These are phyloP conservation scores for Elsinoe necatrix DNA, from an alignment of 2,329 filamentous ascomycete species.

Conservation along the genomic window DNA sequence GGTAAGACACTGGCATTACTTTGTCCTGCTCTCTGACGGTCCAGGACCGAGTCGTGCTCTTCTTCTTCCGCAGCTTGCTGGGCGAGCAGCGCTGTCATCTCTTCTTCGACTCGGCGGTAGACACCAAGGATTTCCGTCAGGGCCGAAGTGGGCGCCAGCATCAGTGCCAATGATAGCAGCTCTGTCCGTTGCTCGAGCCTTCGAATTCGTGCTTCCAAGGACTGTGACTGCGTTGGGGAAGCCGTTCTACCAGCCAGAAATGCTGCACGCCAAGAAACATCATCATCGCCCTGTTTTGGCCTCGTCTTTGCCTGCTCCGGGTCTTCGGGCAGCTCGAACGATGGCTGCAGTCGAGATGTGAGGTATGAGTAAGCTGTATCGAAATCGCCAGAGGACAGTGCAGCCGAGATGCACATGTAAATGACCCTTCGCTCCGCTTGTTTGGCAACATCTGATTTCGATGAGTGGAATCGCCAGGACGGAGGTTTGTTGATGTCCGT, in stretches of 20 bases:
- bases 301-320: slow-evolving; percentile 4
- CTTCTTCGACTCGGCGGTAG: slow-evolving; percentile 70
- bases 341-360: slow-evolving; percentile 53
- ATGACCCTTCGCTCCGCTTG: slow-evolving; percentile 58
- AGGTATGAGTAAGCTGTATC: slow-evolving; percentile 83
- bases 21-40: slow-evolving; percentile 37
- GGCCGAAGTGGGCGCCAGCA: slow-evolving; percentile 60
- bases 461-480: slow-evolving; percentile 25
- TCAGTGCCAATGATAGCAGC: slow-evolving; percentile 64
- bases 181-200: slow-evolving; percentile 75
- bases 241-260: slow-evolving; percentile 66
- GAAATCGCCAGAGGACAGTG: slow-evolving; percentile 68
- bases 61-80: slow-evolving; percentile 60
- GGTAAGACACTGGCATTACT: slow-evolving; percentile 40
- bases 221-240: slow-evolving; percentile 35
- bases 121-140: slow-evolving; percentile 67
- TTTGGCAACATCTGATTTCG: slow-evolving; percentile 16
- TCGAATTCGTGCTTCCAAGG: slow-evolving; percentile 46
- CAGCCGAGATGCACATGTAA: slow-evolving; percentile 72
- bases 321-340: slow-evolving; percentile 23
- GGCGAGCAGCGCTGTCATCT: slow-evolving; percentile 58
- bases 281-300: slow-evolving; percentile 38
- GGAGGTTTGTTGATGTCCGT: slow-evolving; percentile 23
- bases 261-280: slow-evolving; percentile 71
- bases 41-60: slow-evolving; percentile 51